These are phyloP conservation scores for Chloranthus sessilifolius DNA, from an alignment of 164 flowering plant genomes.

Conservation along the genomic window DNA sequence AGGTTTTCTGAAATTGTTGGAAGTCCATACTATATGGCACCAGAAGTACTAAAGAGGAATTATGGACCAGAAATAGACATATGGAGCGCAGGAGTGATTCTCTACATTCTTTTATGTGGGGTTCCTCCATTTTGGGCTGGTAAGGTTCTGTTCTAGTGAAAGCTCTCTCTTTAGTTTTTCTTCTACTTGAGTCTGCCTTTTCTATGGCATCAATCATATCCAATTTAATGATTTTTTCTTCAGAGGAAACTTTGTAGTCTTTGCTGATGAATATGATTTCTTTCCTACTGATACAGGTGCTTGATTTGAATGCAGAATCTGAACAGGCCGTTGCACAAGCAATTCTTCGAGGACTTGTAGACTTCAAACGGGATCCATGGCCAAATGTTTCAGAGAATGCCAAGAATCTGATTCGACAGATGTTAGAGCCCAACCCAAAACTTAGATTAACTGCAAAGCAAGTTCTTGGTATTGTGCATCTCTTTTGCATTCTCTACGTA, in stretches of 20 bases:
- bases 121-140: conserved; percentile 99
- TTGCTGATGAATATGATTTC: background rate
- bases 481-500: no score
- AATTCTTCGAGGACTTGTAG: conserved; percentile 82
- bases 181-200: no score
- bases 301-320: conserved; percentile 49
- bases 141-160: conserved; percentile 20
- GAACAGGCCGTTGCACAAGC: conserved; percentile 99
- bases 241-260: background rate
- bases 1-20: conserved; percentile 94
- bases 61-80: conserved; percentile 70
- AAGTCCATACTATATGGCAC: conserved; percentile 95
- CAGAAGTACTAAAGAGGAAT: conserved; percentile 33
- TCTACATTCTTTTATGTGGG: conserved; percentile 54
- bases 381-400: conserved; percentile 87
- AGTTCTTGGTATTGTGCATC: conserved; percentile 65
- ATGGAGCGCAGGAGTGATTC: conserved; percentile 97
- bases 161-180: background rate
- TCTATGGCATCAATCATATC: no score
- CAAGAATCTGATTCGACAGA: conserved; percentile 75
- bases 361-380: conserved; percentile 95
- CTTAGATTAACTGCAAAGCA: conserved; percentile 81
- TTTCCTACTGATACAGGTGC: background rate
- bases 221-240: no score
- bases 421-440: conserved; percentile 94